Evolutionary conservation across 768 basidiomycete genomes (phyloP).

Genomic region (Pleurotus ostreatus): DNA sequence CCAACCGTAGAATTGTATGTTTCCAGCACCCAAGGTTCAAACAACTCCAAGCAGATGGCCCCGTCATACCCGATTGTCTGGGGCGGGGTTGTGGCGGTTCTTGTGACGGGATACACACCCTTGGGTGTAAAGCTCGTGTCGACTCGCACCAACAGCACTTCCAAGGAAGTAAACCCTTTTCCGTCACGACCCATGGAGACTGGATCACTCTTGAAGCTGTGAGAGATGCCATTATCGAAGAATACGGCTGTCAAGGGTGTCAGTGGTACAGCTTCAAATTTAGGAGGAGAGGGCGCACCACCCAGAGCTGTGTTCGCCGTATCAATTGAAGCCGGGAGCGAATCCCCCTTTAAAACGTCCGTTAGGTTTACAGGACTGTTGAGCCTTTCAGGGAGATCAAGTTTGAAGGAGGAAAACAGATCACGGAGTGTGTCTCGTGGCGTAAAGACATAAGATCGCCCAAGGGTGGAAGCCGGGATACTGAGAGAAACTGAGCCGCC

Average conservation of each 20-base stretch:
- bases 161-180: conserved; percentile 16
- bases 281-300: neutral
- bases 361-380: neutral
- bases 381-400: conserved; percentile 22
- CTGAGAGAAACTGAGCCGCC: conserved; percentile 10
- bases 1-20: conserved; percentile 20
- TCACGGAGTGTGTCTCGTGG: conserved; percentile 25
- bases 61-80: conserved; percentile 12
- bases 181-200: conserved; percentile 14
- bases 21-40: conserved; percentile 13
- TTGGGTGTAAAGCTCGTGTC: conserved; percentile 18
- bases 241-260: conserved; percentile 22
- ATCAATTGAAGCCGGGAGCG: neutral
- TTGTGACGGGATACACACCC: conserved; percentile 14
- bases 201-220: conserved; percentile 19
- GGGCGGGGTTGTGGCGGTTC: conserved; percentile 3
- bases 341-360: neutral
- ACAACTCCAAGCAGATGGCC: conserved; percentile 14
- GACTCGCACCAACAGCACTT: conserved; percentile 16
- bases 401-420: conserved; percentile 29
- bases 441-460: conserved; percentile 30
- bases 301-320: conserved; percentile 13
- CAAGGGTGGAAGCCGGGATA: conserved; percentile 16
- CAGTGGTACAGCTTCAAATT: neutral
- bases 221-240: conserved; percentile 28